These are phyloP conservation scores for Wickerhamomyces queroliae DNA, from an alignment of 805 yeast species.

Conservation along the genomic window DNA sequence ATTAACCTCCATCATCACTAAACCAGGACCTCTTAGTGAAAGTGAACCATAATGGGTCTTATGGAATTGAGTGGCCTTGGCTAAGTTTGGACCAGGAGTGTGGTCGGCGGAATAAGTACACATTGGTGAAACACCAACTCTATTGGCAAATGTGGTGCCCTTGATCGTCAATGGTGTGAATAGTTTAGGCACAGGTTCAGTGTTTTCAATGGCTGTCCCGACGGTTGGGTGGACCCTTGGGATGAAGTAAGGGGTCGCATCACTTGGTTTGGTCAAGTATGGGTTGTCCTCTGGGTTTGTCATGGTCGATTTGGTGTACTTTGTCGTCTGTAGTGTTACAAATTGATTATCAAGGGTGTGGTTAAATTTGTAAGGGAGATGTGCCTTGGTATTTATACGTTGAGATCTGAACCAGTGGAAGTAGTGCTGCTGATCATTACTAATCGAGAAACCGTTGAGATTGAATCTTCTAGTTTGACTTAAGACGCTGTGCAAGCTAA, in stretches of 20 bases:
- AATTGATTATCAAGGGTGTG: no score
- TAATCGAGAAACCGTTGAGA: no score
- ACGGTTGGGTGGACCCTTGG: neutral
- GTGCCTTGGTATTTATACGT: no score
- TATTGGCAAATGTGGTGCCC: conserved; percentile 31
- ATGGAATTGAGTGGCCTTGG: conserved; percentile 40
- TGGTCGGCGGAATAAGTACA: conserved; percentile 40
- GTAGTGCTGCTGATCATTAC: no score
- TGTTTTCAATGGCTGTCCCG: neutral
- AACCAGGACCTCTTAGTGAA: conserved; percentile 44
- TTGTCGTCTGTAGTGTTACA: no score
- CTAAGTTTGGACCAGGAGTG: conserved; percentile 23
- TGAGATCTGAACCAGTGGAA: no score
- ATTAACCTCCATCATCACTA: conserved; percentile 41
- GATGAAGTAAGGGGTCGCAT: neutral
- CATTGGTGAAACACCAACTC: conserved; percentile 55
- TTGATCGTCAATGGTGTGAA: conserved; percentile 17
- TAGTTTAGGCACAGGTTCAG: conserved; percentile 10
- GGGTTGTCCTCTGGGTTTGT: neutral
- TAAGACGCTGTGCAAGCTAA: no score
- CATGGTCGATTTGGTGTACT: no score
- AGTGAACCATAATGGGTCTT: conserved; percentile 42
- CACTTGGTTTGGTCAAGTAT: neutral
- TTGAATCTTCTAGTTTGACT: no score
- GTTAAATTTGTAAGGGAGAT: no score